Percentiles rank a stretch among this genome's conserved stretches.
Conservation (phyloP, 495 filamentous ascomycete genomes). For the Penicillium maclennaniae region DNA sequence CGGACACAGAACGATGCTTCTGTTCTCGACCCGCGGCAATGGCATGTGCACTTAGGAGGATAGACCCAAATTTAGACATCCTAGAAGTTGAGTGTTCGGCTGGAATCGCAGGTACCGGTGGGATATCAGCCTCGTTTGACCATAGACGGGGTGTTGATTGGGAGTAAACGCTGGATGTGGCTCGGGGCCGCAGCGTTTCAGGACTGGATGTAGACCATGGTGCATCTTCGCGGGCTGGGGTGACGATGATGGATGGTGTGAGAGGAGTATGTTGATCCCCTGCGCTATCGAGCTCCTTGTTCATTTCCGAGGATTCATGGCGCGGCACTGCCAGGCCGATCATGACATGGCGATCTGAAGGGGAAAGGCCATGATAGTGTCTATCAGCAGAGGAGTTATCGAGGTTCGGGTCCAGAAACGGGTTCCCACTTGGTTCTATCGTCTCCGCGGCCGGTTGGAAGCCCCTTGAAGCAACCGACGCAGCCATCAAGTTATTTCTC, state of each 20-base stretch:
- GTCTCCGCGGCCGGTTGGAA: slow-evolving; percentile 18
- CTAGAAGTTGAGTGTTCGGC: slow-evolving; percentile 28
- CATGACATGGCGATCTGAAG: slow-evolving; percentile 68
- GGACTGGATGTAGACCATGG: slow-evolving; percentile 48
- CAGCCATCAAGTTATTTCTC: background rate
- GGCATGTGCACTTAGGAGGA: slow-evolving; percentile 31
- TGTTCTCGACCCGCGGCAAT: slow-evolving; percentile 26
- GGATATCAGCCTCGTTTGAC: slow-evolving; percentile 33
- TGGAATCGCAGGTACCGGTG: slow-evolving; percentile 64
- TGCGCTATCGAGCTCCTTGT: slow-evolving; percentile 31
- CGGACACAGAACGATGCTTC: slow-evolving; percentile 38
- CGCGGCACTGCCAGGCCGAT: slow-evolving; percentile 73
- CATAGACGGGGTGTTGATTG: slow-evolving; percentile 44
- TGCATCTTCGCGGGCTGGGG: slow-evolving; percentile 60
- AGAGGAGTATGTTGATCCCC: slow-evolving; percentile 31
- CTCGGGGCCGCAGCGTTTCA: slow-evolving; percentile 31
- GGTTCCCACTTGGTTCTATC: slow-evolving; percentile 7
- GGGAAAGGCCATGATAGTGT: slow-evolving; percentile 60
- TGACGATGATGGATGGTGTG: slow-evolving; percentile 61
- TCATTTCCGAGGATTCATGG: slow-evolving; percentile 45
- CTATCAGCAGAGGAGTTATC: slow-evolving; percentile 21
- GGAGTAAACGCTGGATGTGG: slow-evolving; percentile 67
- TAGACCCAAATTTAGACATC: slow-evolving; percentile 23
- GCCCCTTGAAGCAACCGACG: background rate
- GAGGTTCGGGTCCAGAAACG: slow-evolving; percentile 13